These are phyloP conservation scores for Lunasporangiospora selenospora DNA, from an alignment of 192 early-diverging fungal genomes.

Conservation along the genomic window DNA sequence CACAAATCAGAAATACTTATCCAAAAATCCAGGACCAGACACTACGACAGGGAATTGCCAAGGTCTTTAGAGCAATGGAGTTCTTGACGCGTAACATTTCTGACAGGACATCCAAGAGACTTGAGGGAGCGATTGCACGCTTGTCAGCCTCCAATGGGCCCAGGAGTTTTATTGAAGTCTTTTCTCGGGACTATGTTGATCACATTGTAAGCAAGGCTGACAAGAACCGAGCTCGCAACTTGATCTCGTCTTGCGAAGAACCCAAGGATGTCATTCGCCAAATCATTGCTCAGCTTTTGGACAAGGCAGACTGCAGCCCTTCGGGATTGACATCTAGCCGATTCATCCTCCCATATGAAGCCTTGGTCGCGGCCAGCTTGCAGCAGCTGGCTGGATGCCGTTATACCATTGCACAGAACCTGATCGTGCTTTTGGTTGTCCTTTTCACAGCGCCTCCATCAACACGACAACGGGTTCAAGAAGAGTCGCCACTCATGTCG, in stretches of 20 bases:
- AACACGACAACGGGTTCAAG: constrained; percentile 15
- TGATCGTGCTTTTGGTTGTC: constrained; percentile 22
- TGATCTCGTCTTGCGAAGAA: constrained; percentile 12
- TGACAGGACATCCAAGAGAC: constrained; percentile 10
- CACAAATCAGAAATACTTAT: constrained; percentile 35
- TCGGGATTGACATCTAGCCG: constrained; percentile 12
- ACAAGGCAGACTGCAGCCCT: constrained; percentile 13
- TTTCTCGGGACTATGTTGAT: constrained; percentile 18
- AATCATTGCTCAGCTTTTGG: constrained; percentile 12
- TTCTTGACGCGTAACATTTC: constrained; percentile 16
- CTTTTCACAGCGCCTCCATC: constrained; percentile 20
- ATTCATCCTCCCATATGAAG: constrained; percentile 32
- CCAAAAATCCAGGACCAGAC: constrained; percentile 22
- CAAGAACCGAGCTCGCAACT: constrained; percentile 38
- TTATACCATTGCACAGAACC: constrained; percentile 31
- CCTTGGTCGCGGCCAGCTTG: constrained; percentile 23
- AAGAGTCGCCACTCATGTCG: constrained; percentile 24
- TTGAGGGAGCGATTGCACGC: constrained; percentile 19
- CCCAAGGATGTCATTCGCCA: constrained; percentile 18
- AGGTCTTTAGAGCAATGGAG: constrained; percentile 28
- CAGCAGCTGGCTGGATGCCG: constrained; percentile 27
- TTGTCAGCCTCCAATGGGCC: constrained; percentile 20
- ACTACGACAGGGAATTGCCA: constrained; percentile 23
- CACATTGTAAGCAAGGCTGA: constrained; percentile 27
- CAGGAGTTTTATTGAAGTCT: constrained; percentile 23